A percentile compares a stretch with the other conserved stretches of the same genome.
Conservation (phyloP, 768 basidiomycete species). For the Lyophyllum shimeji region DNA sequence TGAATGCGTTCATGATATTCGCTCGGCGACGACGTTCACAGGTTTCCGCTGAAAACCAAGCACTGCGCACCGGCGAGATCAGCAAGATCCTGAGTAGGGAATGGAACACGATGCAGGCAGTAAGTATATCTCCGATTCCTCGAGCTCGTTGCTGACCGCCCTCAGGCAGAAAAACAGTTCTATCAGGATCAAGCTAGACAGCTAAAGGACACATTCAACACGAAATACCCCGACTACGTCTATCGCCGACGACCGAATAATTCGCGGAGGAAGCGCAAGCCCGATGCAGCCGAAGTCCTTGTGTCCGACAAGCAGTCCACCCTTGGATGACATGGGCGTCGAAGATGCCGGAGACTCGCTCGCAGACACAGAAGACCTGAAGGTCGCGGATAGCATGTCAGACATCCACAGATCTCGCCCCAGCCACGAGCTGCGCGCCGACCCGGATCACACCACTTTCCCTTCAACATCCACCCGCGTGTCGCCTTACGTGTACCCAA, state of each 20-base stretch:
- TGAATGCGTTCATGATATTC: slow-evolving; percentile 96
- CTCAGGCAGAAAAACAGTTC: slow-evolving; percentile 78
- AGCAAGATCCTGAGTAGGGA: slow-evolving; percentile 86
- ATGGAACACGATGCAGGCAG: slow-evolving; percentile 80
- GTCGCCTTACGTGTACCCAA: slow-evolving; percentile 16
- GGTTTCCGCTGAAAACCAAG: slow-evolving; percentile 83
- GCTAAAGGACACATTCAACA: slow-evolving; percentile 83
- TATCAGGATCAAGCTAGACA: slow-evolving; percentile 86
- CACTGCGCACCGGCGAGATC: slow-evolving; percentile 89
- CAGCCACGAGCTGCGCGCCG: slow-evolving; percentile 25
- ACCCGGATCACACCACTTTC: slow-evolving; percentile 27
- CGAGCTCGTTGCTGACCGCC: background rate
- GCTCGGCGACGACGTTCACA: slow-evolving; percentile 80
- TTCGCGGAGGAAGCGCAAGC: slow-evolving; percentile 59
- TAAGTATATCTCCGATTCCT: slow-evolving; percentile 31
- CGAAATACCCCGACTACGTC: slow-evolving; percentile 86
- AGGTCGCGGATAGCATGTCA: slow-evolving; percentile 19
- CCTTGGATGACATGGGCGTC: slow-evolving; percentile 29
- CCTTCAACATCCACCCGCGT: slow-evolving; percentile 24
- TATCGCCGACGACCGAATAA: slow-evolving; percentile 88
- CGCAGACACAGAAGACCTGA: slow-evolving; percentile 33
- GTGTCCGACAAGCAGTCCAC: slow-evolving; percentile 28
- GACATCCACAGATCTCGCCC: slow-evolving; percentile 25
- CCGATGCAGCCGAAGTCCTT: slow-evolving; percentile 29
- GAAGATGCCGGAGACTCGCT: slow-evolving; percentile 38